Evolutionary conservation across 257 asterid genomes (phyloP).

Genomic region (Fraxinus anomala): DNA sequence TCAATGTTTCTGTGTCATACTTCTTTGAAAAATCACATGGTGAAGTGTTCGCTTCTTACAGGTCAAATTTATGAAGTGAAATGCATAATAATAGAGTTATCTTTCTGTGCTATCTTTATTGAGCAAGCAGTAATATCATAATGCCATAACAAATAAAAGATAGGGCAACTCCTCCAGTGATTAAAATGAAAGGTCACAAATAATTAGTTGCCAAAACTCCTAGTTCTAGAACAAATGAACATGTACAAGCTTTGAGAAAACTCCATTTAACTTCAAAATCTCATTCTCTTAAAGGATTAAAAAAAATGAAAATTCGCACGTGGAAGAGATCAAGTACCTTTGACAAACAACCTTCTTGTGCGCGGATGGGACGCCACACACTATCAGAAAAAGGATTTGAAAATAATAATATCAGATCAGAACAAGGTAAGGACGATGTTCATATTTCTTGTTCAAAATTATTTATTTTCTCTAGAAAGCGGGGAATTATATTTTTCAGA

Average conservation of each 20-base stretch:
- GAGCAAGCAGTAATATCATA: too few relatives aligned
- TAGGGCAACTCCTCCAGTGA: too few relatives aligned
- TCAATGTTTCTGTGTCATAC: neutral
- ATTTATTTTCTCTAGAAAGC: neutral
- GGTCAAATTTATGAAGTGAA: too few relatives aligned
- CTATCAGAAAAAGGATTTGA: constrained; percentile 32
- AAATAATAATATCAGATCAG: neutral
- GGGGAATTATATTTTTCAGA: too few relatives aligned
- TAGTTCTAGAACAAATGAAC: neutral
- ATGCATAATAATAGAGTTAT: too few relatives aligned
- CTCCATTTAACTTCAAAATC: neutral
- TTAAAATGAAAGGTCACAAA: too few relatives aligned
- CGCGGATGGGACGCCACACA: constrained; percentile 40
- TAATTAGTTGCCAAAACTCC: neutral
- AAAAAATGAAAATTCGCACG: neutral
- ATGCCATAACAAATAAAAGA: too few relatives aligned
- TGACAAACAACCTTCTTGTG: constrained; percentile 32
- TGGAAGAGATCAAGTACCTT: constrained; percentile 30
- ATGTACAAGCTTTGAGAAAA: neutral
- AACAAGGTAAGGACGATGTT: neutral
- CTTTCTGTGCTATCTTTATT: too few relatives aligned
- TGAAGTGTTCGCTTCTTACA: too few relatives aligned
- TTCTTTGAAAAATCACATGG: neutral
- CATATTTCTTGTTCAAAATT: neutral
- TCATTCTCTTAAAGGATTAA: neutral